phyloP scores from a whole-genome alignment of 2,329 filamentous ascomycete genomes.

The Achaetomium macrosporum region DNA sequence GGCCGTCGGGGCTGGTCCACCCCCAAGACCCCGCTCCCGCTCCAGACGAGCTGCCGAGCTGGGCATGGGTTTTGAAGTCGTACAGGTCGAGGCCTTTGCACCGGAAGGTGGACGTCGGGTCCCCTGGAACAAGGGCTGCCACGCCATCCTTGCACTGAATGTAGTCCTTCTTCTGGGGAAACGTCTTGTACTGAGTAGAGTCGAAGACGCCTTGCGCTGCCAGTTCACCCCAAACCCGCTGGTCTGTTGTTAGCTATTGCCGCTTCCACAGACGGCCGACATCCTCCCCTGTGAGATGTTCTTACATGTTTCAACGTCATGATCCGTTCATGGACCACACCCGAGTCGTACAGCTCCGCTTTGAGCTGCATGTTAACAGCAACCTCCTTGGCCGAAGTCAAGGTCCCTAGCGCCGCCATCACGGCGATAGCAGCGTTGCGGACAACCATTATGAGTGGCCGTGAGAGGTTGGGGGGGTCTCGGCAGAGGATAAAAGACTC shows the following conservation, averaged over 20 bases:
- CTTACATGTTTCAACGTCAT: slow-evolving; percentile 20
- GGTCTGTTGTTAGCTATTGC: not conserved
- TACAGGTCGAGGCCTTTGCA: slow-evolving; percentile 45
- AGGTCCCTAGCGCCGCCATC: not conserved
- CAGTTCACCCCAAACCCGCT: slow-evolving; percentile 17
- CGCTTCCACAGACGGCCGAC: no score
- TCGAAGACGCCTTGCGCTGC: slow-evolving; percentile 12
- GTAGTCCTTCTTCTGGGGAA: slow-evolving; percentile 11
- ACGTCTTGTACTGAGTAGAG: slow-evolving; percentile 17
- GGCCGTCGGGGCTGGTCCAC: slow-evolving; percentile 42
- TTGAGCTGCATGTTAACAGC: slow-evolving; percentile 6
- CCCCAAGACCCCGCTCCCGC: slow-evolving; percentile 40
- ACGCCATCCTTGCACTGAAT: slow-evolving; percentile 37
- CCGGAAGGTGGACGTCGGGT: slow-evolving; percentile 39
- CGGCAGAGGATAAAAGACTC: no score
- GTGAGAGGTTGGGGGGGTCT: no score
- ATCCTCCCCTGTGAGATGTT: not conserved
- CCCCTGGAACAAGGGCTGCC: slow-evolving; percentile 39
- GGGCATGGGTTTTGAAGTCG: slow-evolving; percentile 49
- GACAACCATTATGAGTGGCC: not conserved
- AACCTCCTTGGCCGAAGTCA: slow-evolving; percentile 1
- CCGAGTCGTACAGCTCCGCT: slow-evolving; percentile 15
- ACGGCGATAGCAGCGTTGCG: not conserved
- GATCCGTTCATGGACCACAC: slow-evolving; percentile 15
- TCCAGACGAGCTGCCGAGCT: slow-evolving; percentile 41